Evolutionary conservation across 1,139 yeast genomes (phyloP).

Genomic region (Saccharomyces hybrid): DNA sequence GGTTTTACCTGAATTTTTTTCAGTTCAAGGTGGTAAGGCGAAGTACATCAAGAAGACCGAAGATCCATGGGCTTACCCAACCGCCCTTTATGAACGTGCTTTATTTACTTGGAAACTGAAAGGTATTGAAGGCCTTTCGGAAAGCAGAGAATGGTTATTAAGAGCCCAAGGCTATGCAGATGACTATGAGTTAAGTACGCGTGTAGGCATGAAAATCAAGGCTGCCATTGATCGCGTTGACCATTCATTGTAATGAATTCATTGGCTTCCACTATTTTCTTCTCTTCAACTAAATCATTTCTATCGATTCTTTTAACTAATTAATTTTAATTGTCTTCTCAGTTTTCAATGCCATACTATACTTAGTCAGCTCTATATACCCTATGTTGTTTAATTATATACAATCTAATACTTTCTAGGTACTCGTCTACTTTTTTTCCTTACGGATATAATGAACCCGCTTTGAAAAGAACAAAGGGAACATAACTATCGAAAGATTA

Average conservation of each 20-base stretch:
- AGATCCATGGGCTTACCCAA: constrained; percentile 86
- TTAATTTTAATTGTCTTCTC: no score
- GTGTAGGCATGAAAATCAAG: constrained; percentile 84
- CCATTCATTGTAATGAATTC: constrained; percentile 19
- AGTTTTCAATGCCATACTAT: not conserved
- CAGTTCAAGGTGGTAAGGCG: constrained; percentile 24
- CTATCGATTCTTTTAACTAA: no score
- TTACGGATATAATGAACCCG: not conserved
- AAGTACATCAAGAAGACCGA: constrained; percentile 44
- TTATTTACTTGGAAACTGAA: constrained; percentile 68
- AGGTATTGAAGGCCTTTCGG: constrained; percentile 46
- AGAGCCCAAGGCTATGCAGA: constrained; percentile 73
- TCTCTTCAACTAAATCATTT: not conserved
- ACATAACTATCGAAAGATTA: no score
- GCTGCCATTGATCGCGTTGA: constrained; percentile 74
- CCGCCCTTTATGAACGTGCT: constrained; percentile 80
- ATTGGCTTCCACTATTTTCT: not conserved
- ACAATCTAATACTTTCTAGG: not conserved
- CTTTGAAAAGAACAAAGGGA: not conserved
- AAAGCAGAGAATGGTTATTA: constrained; percentile 62
- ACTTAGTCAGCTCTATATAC: not conserved
- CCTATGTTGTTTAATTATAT: not conserved
- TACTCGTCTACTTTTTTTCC: not conserved
- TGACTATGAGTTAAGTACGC: constrained; percentile 86
- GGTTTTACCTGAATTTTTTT: constrained; percentile 40